These are phyloP conservation scores for Neltuma alba DNA, from an alignment of 306 rosid species.

Conservation along the genomic window DNA sequence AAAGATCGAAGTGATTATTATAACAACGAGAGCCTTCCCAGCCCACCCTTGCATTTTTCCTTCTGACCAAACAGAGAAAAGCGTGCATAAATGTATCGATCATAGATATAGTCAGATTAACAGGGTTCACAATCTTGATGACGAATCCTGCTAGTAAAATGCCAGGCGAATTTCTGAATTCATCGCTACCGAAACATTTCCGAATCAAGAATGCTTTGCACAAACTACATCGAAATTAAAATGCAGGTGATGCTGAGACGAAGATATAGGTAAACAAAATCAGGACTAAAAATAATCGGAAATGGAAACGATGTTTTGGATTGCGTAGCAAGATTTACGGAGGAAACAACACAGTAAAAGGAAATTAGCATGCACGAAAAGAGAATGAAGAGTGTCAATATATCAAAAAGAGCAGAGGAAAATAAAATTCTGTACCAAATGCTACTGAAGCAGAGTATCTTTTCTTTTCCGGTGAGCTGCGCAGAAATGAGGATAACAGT, in stretches of 20 bases:
- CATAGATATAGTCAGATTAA: neutral
- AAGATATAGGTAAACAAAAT: neutral
- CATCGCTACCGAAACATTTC: neutral
- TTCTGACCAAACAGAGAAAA: constrained; percentile 13
- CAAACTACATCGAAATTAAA: neutral
- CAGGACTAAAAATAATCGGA: neutral
- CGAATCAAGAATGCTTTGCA: neutral
- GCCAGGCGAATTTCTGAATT: neutral
- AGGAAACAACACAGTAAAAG: neutral
- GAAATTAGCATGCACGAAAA: neutral
- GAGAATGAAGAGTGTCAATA: neutral
- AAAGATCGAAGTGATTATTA: constrained; percentile 53
- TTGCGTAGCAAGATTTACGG: too few relatives aligned
- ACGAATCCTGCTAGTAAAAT: neutral
- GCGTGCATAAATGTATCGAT: neutral
- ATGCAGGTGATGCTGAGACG: neutral
- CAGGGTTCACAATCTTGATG: neutral
- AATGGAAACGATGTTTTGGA: neutral
- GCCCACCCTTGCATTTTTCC: constrained; percentile 62
- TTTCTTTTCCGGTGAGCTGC: neutral
- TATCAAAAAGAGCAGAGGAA: neutral
- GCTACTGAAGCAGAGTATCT: neutral
- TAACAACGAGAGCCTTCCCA: constrained; percentile 52
- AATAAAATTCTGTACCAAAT: neutral
- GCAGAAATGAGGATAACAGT: neutral